A percentile compares a stretch with the other conserved stretches of the same genome.
phyloP scores from a whole-genome alignment of 495 filamentous ascomycete genomes.

The Lasiosphaeria hispida region DNA sequence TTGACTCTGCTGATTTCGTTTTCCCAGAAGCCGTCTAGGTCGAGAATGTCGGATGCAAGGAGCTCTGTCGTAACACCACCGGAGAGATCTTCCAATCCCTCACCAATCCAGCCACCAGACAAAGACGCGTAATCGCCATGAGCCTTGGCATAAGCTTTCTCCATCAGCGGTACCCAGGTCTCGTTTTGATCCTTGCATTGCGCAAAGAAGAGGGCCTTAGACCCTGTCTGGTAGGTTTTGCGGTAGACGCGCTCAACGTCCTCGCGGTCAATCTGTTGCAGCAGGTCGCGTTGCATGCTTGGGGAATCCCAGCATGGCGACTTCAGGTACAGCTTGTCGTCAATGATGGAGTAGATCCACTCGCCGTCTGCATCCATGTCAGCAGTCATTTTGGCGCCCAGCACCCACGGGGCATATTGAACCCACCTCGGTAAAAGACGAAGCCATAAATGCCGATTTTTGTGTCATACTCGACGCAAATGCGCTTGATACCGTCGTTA shows the following conservation, averaged over 20 bases:
- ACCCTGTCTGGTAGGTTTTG: constrained; percentile 73
- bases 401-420: too few species aligned
- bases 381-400: not conserved
- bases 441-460: constrained; percentile 90
- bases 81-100: constrained; percentile 89
- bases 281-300: constrained; percentile 51
- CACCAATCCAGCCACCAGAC: constrained; percentile 81
- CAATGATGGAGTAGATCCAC: constrained; percentile 90
- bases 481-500: constrained; percentile 67
- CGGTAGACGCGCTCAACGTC: constrained; percentile 75
- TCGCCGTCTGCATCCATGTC: constrained; percentile 64
- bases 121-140: constrained; percentile 82
- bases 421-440: constrained; percentile 71
- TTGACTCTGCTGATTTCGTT: constrained; percentile 87
- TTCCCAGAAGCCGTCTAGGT: constrained; percentile 84
- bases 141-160: constrained; percentile 95
- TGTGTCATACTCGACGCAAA: constrained; percentile 78
- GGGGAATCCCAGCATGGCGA: constrained; percentile 75
- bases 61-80: constrained; percentile 89
- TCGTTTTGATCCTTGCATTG: constrained; percentile 85
- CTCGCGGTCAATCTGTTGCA: constrained; percentile 58
- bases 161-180: constrained; percentile 89
- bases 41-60: constrained; percentile 80
- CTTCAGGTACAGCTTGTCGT: constrained; percentile 75
- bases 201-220: constrained; percentile 83